Percentiles rank a stretch among this genome's conserved stretches.
Conservation (phyloP, 2,329 filamentous ascomycete genomes). For the Xylariaceae sp. region DNA sequence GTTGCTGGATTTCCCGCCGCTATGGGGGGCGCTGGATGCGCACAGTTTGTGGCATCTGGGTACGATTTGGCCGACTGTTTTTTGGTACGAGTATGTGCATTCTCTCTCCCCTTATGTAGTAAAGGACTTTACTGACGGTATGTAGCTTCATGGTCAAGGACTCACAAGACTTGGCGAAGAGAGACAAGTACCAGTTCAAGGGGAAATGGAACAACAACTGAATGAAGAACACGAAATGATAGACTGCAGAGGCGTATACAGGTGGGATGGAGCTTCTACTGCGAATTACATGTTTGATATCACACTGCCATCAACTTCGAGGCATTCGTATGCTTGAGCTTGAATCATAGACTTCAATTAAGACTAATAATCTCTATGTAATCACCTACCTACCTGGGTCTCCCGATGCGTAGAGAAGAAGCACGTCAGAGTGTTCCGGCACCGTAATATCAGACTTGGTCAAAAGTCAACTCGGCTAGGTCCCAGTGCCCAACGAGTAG, state of each 20-base stretch:
- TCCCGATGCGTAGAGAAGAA: neutral
- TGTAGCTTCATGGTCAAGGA: constrained; percentile 80
- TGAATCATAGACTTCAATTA: neutral
- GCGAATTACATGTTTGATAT: too few species aligned
- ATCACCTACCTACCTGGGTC: neutral
- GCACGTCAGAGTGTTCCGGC: neutral
- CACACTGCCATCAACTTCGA: too few species aligned
- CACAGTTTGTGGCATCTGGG: constrained; percentile 95
- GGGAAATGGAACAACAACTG: constrained; percentile 39
- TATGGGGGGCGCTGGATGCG: constrained; percentile 78
- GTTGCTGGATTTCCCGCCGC: constrained; percentile 86
- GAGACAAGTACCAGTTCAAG: constrained; percentile 49
- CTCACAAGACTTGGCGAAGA: constrained; percentile 68
- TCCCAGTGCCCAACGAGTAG: too few species aligned
- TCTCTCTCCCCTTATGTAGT: neutral
- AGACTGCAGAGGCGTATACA: neutral
- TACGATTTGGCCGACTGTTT: constrained; percentile 77
- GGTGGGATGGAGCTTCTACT: too few species aligned
- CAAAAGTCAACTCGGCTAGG: too few species aligned
- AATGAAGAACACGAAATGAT: neutral
- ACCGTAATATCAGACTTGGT: neutral
- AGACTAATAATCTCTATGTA: neutral
- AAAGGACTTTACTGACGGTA: constrained; percentile 3
- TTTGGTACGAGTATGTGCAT: constrained; percentile 86
- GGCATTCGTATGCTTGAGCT: neutral